A percentile compares a stretch with the other conserved stretches of the same genome.
Conservation (phyloP, 1,139 yeast species). For the Geotrichum aggregatum region DNA sequence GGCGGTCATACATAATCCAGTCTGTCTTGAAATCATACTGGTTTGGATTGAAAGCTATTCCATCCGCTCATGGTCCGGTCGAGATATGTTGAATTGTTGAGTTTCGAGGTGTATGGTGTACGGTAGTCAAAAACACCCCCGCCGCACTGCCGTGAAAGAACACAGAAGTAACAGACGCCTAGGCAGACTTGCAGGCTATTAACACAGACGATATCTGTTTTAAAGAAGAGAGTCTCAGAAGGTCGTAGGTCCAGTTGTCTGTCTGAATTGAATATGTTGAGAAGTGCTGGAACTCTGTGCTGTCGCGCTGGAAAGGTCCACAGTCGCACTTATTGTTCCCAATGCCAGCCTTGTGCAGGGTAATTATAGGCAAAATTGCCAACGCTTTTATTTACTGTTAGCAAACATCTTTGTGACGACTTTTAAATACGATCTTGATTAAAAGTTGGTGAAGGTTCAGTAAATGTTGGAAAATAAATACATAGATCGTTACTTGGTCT, state of each 20-base stretch:
- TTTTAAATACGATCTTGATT: background rate
- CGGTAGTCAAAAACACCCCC: background rate
- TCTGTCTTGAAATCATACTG: too few species aligned
- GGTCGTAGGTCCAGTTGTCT: too few species aligned
- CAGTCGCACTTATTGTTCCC: background rate
- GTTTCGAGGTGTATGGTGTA: slow-evolving; percentile 1
- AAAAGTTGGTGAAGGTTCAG: background rate
- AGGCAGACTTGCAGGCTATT: too few species aligned
- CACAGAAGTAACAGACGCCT: too few species aligned
- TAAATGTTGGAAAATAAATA: background rate
- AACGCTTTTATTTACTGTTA: background rate
- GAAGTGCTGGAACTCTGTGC: background rate
- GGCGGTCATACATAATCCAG: too few species aligned
- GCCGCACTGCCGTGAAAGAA: background rate
- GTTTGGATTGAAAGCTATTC: slow-evolving; percentile 9
- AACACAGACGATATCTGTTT: too few species aligned
- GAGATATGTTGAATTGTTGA: background rate
- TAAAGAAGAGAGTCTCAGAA: too few species aligned
- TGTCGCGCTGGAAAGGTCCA: slow-evolving; percentile 1
- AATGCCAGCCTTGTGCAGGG: slow-evolving; percentile 3
- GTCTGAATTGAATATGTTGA: too few species aligned
- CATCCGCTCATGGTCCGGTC: slow-evolving; percentile 1
- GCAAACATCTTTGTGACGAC: too few species aligned
- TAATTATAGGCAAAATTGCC: background rate
- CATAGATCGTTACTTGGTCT: slow-evolving; percentile 21